Conservation (phyloP, 148 eudicot species). For the Nepenthes gracilis region DNA sequence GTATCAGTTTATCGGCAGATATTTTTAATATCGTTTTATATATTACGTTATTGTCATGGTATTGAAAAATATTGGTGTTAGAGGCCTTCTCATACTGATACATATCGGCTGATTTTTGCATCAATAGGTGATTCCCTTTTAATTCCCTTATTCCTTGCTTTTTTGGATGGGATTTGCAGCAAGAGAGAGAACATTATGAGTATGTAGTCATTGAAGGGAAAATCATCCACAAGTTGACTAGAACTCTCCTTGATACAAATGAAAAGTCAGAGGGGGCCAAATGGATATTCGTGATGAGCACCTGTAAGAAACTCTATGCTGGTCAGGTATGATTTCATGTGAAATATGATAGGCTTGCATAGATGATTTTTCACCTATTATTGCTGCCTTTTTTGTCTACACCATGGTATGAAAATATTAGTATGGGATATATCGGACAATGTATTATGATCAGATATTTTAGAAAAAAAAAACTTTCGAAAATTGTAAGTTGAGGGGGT, state of each 20-base stretch:
- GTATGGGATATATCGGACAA: no score
- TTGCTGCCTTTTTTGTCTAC: background rate
- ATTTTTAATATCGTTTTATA: no score
- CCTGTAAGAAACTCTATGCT: slow-evolving; percentile 62
- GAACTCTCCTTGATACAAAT: slow-evolving; percentile 37
- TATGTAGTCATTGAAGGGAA: slow-evolving; percentile 54
- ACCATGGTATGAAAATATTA: no score
- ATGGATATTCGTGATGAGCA: slow-evolving; percentile 94
- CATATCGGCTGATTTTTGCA: no score
- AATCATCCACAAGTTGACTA: slow-evolving; percentile 40
- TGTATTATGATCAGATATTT: no score
- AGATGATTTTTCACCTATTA: background rate
- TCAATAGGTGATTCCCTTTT: no score
- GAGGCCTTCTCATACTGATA: no score
- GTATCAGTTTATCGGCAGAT: no score
- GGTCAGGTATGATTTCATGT: slow-evolving; percentile 51
- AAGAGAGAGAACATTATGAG: slow-evolving; percentile 75
- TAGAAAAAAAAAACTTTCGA: no score
- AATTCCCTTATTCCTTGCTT: background rate
- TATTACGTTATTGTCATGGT: no score
- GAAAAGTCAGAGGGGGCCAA: slow-evolving; percentile 24
- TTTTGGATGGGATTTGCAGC: slow-evolving; percentile 27
- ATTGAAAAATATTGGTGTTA: no score
- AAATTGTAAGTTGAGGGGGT: no score
- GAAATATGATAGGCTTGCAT: background rate